These are phyloP conservation scores for Saprolegnia diclina DNA, from an alignment of 352 stramenopile species.

Conservation along the genomic window DNA sequence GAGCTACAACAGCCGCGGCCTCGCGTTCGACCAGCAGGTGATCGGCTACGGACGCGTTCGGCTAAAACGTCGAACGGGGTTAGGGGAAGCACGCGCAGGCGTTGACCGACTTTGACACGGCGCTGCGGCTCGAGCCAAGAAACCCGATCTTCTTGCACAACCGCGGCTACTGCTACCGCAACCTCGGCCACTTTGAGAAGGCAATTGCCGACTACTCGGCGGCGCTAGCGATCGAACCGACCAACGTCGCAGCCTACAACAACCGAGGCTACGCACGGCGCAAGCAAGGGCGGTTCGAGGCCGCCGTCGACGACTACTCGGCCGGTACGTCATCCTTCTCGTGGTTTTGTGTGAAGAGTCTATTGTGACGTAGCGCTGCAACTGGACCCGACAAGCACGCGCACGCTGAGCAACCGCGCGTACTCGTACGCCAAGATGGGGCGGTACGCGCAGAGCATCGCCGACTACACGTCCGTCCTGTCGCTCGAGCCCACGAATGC, in stretches of 20 bases:
- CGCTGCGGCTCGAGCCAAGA: conserved; percentile 53
- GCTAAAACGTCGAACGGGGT: neutral
- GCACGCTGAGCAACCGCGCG: conserved; percentile 77
- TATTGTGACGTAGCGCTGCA: conserved; percentile 33
- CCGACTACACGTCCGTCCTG: conserved; percentile 74
- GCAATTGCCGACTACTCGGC: conserved; percentile 63
- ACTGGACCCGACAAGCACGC: conserved; percentile 70
- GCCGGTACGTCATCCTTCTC: conserved; percentile 24
- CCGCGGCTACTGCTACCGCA: conserved; percentile 77
- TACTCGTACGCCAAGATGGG: conserved; percentile 85
- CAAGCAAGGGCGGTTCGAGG: conserved; percentile 60
- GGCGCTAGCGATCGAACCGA: conserved; percentile 53
- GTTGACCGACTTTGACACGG: conserved; percentile 64
- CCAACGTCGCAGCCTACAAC: conserved; percentile 73
- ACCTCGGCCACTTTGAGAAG: conserved; percentile 64
- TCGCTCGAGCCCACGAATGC: conserved; percentile 59
- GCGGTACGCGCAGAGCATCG: conserved; percentile 47
- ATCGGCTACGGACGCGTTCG: neutral
- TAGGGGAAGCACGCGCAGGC: conserved; percentile 43
- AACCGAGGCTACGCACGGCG: conserved; percentile 80
- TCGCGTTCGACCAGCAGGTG: conserved; percentile 68
- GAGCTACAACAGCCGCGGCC: conserved; percentile 76
- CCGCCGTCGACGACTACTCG: conserved; percentile 71
- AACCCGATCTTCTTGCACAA: conserved; percentile 84
- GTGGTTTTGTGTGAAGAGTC: neutral